Base-by-base conservation (phyloP, 2,329 filamentous ascomycete species). In the Aspergillus tanneri region DNA sequence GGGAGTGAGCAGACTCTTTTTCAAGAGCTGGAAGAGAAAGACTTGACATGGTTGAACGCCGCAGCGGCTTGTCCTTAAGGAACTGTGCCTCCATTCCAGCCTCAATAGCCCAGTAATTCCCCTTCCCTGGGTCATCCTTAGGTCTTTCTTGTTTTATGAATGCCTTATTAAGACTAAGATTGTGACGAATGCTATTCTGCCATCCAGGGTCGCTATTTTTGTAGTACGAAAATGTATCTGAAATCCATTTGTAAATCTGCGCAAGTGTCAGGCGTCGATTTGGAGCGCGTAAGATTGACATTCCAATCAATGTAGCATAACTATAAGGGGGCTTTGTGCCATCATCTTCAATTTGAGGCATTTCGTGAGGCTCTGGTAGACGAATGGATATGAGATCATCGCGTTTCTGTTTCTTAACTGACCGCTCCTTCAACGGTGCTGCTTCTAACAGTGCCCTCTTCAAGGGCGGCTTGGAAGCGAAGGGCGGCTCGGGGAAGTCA, bases 241-340 rank as follows among this genome's bases (percentile, higher is more conserved):
- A 95, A 61, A 99, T 97, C 92, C 93, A 99, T 67, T 95, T 96
- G 79, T 97, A 99, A 59, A 99, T 99, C 69, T 96, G 90, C 21
- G 90, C 85, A 14, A 99, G 79, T 1, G 93, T 97, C 53, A 97
- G 78, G 43, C 88, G 86, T 51, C 90, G 85, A 52, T 86, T 84
- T 10, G 88, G 86, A 4, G 93, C 89, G 53, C 91, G 85, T 18
- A 97, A 77, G 60, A 99, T 96, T 43, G 93, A 90, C 91, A 96
- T 96, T 65, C 89, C 93, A 56, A 97, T 97, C 59, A 99, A 80
- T 59, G 87, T 88, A 16, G 93, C 92, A 67, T 99, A 99, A 73
- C 91, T 97, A 71, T 92, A 90, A 4, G 84, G 81, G 5, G 93
- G 93, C 68, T 99, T 97, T 46, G 78, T 77, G 60, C 91, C 92